Evolutionary conservation across 768 basidiomycete genomes (phyloP), one percentile per base, ranked within the genome.

Genomic region (Russula brevipes): DNA sequence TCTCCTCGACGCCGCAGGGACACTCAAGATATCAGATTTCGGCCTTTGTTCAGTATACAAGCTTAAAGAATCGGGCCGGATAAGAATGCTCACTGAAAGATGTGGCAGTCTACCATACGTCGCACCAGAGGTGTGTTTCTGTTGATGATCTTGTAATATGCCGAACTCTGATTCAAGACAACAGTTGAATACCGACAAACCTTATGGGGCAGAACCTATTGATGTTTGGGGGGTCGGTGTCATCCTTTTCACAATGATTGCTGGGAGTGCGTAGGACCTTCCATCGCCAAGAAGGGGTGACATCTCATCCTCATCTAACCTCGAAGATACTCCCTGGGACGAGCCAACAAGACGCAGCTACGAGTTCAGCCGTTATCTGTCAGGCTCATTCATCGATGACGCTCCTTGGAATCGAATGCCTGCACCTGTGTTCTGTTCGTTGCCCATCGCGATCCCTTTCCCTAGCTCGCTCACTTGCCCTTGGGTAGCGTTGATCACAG

Each of bases 221-320:
- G 97, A 99, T 72, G 85, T 92, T 9, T 99, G 97, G 97, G 94
- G 94, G 0, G 83, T 91, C 46, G 97, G 97, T 0, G 90, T 98
- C 33, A 96, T 99, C 51, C 77, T 99, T 0, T 98, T 91, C 72
- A 91, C 96, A 0, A 77, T 99, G 51, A 78, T 98, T 0, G 87
- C 82, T 8, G 97, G 97, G 52, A 98, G 96, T 96, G 72, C 41
- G 87, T 79, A 64, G 72, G 72, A 49, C 0, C 14, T 41, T 38
- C 66, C 12, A 16, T 9, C 49, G 12, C 30, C 33, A 31, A 39
- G 35, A 8, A 5, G n/a, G 42, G 10, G 17, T 46, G 24, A 9
- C 45, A 49, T 53, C n/a, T 44, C 42, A 30, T 9, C 17, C n/a
- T 44, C 42, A 30, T 9, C 17, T 62, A 38, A 39, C 31, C 50